Base-by-base conservation (phyloP, 148 eudicot species). In the Chenopodium berlandieri region DNA sequence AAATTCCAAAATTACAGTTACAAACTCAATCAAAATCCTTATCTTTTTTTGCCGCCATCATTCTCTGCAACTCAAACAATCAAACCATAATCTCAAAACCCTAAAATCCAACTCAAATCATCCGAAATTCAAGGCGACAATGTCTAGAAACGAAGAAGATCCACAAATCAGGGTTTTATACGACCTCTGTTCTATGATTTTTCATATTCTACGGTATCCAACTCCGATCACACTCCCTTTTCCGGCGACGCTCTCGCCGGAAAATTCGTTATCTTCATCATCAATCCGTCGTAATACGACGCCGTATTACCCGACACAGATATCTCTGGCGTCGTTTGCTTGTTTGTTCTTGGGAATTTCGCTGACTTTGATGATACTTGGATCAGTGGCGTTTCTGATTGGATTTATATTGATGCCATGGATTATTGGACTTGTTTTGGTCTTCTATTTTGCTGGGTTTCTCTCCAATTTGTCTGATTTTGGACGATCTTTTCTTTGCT, bases 381-480 rank as follows among this genome's bases (percentile, higher is more conserved):
- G 97, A 34, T 89, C 87, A 22, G 81, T 90, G 4, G 81, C 83
- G 7, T 90, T 94, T 78, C 11, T 90, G 19, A 89, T 94, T 19
- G 95, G 97, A 32, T 78, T 94, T 4, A 50, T 92, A 9, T 48
- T 94, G 79, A 81, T 94, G 95, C 95, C 95, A 14, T 89, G 90
- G 89, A 86, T 92, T 11, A 72, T 92, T 37, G 90, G 82, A 9
- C 58, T 89, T 78, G 86, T 92, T 2, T 9, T 89, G 52, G 37
- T 92, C 75, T 90, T 92, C 44, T 88, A 86, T 50, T 83, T 91
- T 44, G 94, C 80, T 7, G 89, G 86, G 12, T 1, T 89, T 66
- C 48, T 91, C 27, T 88, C 86, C n/a, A 86, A 34, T 77, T 88
- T 92, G 86, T 84, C 89, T 8, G 81, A 80, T 16, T 82, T 91